phyloP scores from a whole-genome alignment of 23 red algal species.

The Gracilariopsis chorda region DNA sequence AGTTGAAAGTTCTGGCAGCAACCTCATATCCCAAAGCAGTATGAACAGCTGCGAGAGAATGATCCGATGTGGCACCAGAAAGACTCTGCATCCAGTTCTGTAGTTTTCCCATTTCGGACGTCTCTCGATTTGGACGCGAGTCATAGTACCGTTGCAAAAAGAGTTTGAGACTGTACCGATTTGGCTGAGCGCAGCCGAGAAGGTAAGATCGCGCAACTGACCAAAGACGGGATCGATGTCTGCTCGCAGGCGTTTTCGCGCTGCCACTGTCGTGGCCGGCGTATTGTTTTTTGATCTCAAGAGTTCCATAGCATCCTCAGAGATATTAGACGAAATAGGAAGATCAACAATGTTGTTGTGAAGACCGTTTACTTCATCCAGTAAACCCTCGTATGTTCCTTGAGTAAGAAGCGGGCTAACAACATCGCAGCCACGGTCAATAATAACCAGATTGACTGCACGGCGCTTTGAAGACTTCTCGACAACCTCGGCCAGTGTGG shows the following conservation, averaged over 20 bases:
- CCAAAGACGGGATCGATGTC: constrained; percentile 58
- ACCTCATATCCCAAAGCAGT: constrained; percentile 60
- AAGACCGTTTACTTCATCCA: constrained; percentile 80
- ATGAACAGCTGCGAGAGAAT: constrained; percentile 52
- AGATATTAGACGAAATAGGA: constrained; percentile 17
- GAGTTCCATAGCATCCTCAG: constrained; percentile 57
- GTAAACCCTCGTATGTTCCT: constrained; percentile 90
- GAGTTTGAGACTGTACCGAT: constrained; percentile 37
- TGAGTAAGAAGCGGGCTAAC: constrained; percentile 92
- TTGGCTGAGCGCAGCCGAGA: constrained; percentile 39
- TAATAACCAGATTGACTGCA: constrained; percentile 61
- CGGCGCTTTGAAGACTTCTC: constrained; percentile 1
- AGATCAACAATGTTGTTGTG: constrained; percentile 73
- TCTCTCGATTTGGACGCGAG: constrained; percentile 38
- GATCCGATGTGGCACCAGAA: constrained; percentile 13
- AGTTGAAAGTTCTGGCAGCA: constrained; percentile 65
- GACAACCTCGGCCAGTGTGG: neutral
- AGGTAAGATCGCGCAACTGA: constrained; percentile 67
- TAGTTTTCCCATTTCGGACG: constrained; percentile 54
- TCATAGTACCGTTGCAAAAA: constrained; percentile 62
- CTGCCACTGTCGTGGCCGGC: constrained; percentile 26
- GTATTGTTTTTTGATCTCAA: neutral
- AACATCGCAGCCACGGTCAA: constrained; percentile 84
- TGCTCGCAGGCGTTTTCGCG: constrained; percentile 24
- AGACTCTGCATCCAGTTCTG: constrained; percentile 56